A percentile compares a stretch with the other conserved stretches of the same genome.
Evolutionary conservation across 495 filamentous ascomycete species (phyloP).

Genomic region (Aspergillus funiculosus): DNA sequence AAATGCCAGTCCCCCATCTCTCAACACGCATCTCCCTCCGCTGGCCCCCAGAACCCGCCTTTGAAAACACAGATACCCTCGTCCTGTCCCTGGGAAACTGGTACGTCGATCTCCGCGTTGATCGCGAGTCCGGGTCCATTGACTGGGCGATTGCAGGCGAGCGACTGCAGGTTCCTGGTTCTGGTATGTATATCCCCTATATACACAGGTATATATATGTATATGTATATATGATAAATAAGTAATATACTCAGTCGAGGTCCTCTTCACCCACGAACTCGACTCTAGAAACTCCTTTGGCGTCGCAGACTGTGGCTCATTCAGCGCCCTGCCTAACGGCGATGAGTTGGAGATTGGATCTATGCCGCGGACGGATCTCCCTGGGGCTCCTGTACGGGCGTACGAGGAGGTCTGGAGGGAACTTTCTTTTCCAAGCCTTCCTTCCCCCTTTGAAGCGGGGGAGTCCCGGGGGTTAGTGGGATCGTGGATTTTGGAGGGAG

Average conservation of each 20-base stretch:
- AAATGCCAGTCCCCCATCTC: too few species aligned
- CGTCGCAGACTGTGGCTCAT: slow-evolving; percentile 35
- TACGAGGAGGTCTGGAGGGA: slow-evolving; percentile 42
- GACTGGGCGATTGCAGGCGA: slow-evolving; percentile 43
- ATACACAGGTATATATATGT: too few species aligned
- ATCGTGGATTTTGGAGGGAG: slow-evolving; percentile 38
- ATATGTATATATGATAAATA: not conserved
- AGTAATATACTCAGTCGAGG: slow-evolving; percentile 21
- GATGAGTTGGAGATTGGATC: slow-evolving; percentile 37
- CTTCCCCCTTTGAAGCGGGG: too few species aligned
- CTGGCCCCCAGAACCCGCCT: slow-evolving; percentile 36
- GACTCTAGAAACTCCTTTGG: slow-evolving; percentile 38
- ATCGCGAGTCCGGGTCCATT: slow-evolving; percentile 25
- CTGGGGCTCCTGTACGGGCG: slow-evolving; percentile 28
- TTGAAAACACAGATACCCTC: slow-evolving; percentile 42
- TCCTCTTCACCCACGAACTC: slow-evolving; percentile 39
- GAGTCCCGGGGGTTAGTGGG: slow-evolving; percentile 15
- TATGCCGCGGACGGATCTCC: slow-evolving; percentile 37
- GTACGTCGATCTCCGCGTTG: slow-evolving; percentile 41
- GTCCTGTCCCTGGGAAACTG: slow-evolving; percentile 41
- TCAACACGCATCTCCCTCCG: slow-evolving; percentile 41
- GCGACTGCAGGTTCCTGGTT: slow-evolving; percentile 30
- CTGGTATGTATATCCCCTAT: slow-evolving; percentile 17
- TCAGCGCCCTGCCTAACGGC: slow-evolving; percentile 34
- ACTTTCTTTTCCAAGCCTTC: slow-evolving; percentile 22